Evolutionary conservation across 345 rosid species (phyloP).

Genomic region (Aquilaria yunnanensis): DNA sequence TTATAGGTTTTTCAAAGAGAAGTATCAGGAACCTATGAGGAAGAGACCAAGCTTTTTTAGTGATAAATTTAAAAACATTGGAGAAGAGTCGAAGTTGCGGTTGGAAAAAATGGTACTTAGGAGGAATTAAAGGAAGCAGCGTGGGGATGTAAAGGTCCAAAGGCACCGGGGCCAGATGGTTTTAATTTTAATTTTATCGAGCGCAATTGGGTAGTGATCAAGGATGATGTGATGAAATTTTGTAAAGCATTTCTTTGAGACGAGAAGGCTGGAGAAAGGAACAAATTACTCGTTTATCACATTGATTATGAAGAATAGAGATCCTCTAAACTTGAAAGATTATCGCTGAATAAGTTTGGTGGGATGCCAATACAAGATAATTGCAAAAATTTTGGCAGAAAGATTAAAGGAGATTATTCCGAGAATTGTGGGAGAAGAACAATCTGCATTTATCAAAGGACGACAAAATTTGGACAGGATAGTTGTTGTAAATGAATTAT

Average conservation of each 20-base stretch:
- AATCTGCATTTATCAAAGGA: background rate
- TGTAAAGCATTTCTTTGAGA: background rate
- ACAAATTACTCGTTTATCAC: background rate
- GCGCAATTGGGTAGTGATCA: background rate
- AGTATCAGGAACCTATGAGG: background rate
- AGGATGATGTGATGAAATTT: background rate
- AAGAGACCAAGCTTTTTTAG: background rate
- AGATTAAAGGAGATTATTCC: background rate
- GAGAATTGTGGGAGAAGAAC: background rate
- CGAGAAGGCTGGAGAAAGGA: background rate
- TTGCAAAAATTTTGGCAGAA: background rate
- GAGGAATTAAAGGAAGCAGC: background rate
- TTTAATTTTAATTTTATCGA: no score
- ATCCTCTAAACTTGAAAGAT: background rate
- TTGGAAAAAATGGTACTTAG: background rate
- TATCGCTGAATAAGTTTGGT: no score
- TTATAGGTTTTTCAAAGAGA: background rate
- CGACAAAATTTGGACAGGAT: background rate
- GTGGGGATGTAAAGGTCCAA: background rate
- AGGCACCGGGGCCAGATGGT: background rate
- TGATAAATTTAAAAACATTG: background rate
- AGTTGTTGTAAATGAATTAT: no score
- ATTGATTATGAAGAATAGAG: no score
- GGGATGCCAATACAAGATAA: background rate
- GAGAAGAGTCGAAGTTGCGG: background rate